Conservation (phyloP, 176 grass and related monocot genomes). For the Panicum miliaceum region DNA sequence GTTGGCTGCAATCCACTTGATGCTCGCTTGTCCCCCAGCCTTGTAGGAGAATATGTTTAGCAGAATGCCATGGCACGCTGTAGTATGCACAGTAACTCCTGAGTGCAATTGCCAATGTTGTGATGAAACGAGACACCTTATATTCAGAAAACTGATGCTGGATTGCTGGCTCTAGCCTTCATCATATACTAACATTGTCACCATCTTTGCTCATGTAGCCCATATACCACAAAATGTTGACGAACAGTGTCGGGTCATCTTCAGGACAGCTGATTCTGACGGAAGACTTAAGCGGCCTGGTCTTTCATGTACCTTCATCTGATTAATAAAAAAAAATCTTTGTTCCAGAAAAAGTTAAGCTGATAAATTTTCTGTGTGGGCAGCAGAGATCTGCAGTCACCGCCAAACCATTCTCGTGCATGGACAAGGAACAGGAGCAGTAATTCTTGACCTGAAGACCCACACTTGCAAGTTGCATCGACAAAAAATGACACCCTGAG, state of each 20-base stretch:
- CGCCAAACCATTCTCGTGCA: not conserved
- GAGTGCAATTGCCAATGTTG: not conserved
- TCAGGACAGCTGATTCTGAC: not conserved
- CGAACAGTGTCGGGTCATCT: not conserved
- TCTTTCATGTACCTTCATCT: constrained; percentile 17
- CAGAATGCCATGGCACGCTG: not conserved
- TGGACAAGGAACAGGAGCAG: constrained; percentile 3
- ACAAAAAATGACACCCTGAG: constrained; percentile 9
- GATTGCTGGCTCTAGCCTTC: no score
- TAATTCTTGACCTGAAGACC: not conserved
- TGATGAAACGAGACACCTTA: not conserved
- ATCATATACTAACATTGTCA: not conserved
- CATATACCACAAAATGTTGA: not conserved
- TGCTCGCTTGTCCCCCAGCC: not conserved
- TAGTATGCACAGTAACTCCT: not conserved
- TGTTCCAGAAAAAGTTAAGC: not conserved
- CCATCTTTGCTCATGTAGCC: not conserved
- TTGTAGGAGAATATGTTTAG: not conserved
- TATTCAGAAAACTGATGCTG: not conserved
- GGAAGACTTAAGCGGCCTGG: not conserved
- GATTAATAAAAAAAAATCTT: not conserved
- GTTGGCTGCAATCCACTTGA: not conserved
- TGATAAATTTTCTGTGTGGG: not conserved
- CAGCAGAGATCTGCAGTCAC: not conserved
- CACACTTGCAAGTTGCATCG: not conserved